A percentile compares a stretch with the other conserved stretches of the same genome.
Evolutionary conservation across 2,329 filamentous ascomycete genomes (phyloP).

Genomic region (Colletotrichum sp.): DNA sequence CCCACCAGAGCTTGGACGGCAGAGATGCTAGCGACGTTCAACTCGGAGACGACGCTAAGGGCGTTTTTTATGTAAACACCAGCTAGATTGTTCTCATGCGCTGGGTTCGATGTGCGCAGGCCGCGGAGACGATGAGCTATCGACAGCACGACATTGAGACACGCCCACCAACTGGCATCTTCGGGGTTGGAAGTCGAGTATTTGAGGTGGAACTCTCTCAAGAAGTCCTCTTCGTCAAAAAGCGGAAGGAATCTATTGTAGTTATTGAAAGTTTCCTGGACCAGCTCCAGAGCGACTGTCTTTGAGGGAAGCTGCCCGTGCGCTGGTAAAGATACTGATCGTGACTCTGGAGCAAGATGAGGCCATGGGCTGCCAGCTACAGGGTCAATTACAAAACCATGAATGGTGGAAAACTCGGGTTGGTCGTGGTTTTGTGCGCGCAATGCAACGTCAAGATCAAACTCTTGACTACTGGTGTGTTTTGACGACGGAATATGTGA

Average conservation of each 20-base stretch:
- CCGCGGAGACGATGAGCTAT: not conserved
- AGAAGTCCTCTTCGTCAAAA: not conserved
- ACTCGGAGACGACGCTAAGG: constrained; percentile 20
- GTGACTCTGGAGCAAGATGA: not conserved
- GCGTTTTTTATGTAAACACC: not conserved
- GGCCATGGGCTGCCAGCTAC: not conserved
- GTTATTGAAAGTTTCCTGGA: not conserved
- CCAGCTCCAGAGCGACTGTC: not conserved
- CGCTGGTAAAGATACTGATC: not conserved
- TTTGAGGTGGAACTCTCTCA: not conserved
- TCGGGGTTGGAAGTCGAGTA: not conserved
- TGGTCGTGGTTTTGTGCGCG: not conserved
- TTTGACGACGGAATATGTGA: not conserved
- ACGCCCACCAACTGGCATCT: not conserved
- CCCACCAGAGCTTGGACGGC: constrained; percentile 28
- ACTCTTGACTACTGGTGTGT: not conserved
- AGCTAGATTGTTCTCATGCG: not conserved
- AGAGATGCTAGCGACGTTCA: constrained; percentile 22
- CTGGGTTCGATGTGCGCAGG: not conserved
- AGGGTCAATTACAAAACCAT: not conserved
- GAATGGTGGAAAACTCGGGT: not conserved
- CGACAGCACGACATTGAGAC: not conserved
- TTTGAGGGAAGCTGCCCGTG: not conserved
- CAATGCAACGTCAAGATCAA: not conserved
- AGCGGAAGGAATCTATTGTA: not conserved